Evolutionary conservation across 352 stramenopile genomes (phyloP).

Genomic region (Globisporangium spinosum): DNA sequence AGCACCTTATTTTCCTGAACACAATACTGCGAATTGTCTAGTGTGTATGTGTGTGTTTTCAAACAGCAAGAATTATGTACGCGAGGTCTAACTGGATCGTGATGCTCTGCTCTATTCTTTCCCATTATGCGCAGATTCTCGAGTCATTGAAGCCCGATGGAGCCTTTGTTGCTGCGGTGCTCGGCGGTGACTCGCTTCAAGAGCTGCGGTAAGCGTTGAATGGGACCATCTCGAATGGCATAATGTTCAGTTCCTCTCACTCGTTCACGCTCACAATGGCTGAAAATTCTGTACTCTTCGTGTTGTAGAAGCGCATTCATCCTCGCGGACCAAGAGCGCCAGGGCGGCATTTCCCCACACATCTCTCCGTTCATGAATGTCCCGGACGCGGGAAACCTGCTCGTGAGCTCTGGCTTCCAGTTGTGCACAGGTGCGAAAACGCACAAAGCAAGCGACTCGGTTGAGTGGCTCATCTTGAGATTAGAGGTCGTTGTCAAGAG

Average conservation of each 20-base stretch:
- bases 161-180: constrained; percentile 94
- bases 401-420: constrained; percentile 91
- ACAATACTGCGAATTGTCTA: background rate
- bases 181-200: constrained; percentile 93
- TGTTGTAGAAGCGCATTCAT: constrained; percentile 85
- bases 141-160: constrained; percentile 95
- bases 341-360: constrained; percentile 93
- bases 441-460: background rate
- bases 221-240: background rate
- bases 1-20: too few species aligned
- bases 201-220: constrained; percentile 87
- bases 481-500: background rate
- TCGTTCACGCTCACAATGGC: constrained; percentile 1
- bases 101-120: background rate
- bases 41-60: background rate
- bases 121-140: constrained; percentile 36
- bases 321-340: constrained; percentile 92
- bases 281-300: background rate
- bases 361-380: constrained; percentile 95
- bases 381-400: constrained; percentile 91
- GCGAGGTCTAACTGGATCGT: background rate
- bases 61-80: background rate
- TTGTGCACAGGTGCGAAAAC: constrained; percentile 81
- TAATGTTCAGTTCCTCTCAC: background rate
- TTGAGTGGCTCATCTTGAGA: background rate